These are phyloP conservation scores for Saprolegnia diclina DNA, from an alignment of 352 stramenopile species.

Conservation along the genomic window DNA sequence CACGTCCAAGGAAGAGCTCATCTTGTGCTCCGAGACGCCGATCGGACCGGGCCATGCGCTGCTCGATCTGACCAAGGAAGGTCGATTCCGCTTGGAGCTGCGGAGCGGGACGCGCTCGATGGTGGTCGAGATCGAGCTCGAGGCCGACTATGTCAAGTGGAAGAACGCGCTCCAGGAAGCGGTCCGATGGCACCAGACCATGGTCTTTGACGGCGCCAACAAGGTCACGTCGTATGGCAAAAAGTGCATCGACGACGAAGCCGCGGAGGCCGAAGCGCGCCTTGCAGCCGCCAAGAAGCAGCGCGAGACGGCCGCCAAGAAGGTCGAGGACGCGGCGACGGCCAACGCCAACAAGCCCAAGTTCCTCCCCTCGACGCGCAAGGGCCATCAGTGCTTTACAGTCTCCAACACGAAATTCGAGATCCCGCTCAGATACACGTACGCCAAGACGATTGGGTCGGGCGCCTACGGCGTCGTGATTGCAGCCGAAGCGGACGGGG, in stretches of 20 bases:
- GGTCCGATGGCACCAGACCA: constrained; percentile 82
- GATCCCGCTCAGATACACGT: constrained; percentile 69
- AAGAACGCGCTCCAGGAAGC: constrained; percentile 70
- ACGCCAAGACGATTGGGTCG: constrained; percentile 83
- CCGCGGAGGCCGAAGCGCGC: constrained; percentile 61
- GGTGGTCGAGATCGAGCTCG: constrained; percentile 64
- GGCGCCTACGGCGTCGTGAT: constrained; percentile 91
- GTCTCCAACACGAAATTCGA: constrained; percentile 82
- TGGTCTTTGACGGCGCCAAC: constrained; percentile 66
- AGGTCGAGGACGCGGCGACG: constrained; percentile 52
- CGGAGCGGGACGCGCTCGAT: constrained; percentile 66
- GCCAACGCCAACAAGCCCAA: constrained; percentile 71
- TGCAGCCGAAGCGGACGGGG: constrained; percentile 44
- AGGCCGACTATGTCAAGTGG: constrained; percentile 50
- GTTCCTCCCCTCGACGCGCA: constrained; percentile 61
- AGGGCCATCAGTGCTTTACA: constrained; percentile 73
- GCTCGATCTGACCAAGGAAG: constrained; percentile 39
- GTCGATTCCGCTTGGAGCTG: constrained; percentile 61
- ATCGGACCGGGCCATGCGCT: constrained; percentile 67
- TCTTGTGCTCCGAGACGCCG: constrained; percentile 73
- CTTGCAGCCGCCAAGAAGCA: constrained; percentile 68
- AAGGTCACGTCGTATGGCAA: constrained; percentile 73
- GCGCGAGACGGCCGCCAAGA: constrained; percentile 66
- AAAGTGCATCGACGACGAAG: constrained; percentile 62
- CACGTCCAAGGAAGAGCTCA: constrained; percentile 73